Evolutionary conservation across 345 rosid genomes (phyloP).

Genomic region (Rhodomyrtus tomentosa): DNA sequence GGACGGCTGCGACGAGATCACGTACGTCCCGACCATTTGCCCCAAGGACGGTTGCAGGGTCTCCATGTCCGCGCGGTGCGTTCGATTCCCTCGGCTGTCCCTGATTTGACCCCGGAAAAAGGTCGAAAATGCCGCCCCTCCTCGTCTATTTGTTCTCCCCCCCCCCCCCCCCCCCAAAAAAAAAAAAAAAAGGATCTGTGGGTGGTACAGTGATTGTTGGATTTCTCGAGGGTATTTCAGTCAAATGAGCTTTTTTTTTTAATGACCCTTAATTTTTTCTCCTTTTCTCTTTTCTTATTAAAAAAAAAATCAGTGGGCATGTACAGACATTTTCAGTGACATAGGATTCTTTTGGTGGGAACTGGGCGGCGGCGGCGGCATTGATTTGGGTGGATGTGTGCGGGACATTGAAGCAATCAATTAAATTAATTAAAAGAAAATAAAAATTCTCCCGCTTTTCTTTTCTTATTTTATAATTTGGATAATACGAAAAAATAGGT

Average conservation of each 20-base stretch:
- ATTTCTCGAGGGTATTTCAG: neutral
- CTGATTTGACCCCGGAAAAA: neutral
- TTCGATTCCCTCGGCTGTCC: neutral
- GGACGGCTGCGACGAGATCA: slow-evolving; percentile 66
- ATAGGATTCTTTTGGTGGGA: neutral
- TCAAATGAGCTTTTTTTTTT: neutral
- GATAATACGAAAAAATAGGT: neutral
- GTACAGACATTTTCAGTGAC: neutral
- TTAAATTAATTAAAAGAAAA: neutral
- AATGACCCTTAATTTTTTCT: neutral
- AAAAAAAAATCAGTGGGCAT: neutral
- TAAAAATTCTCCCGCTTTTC: neutral
- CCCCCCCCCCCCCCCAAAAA: neutral
- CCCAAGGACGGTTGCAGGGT: slow-evolving; percentile 78
- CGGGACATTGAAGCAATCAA: neutral
- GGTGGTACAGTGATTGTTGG: neutral
- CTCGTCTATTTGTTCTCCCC: too few species aligned
- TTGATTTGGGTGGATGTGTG: neutral
- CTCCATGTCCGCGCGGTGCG: slow-evolving; percentile 36
- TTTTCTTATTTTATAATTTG: neutral
- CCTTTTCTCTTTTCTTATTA: neutral
- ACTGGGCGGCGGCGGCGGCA: neutral
- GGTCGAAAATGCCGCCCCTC: neutral
- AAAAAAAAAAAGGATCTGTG: neutral
- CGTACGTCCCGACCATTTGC: slow-evolving; percentile 63